A percentile compares a stretch with the other conserved stretches of the same genome.
Evolutionary conservation across 208 protist species (phyloP).

Genomic region (Wallacemonas rigidus): DNA sequence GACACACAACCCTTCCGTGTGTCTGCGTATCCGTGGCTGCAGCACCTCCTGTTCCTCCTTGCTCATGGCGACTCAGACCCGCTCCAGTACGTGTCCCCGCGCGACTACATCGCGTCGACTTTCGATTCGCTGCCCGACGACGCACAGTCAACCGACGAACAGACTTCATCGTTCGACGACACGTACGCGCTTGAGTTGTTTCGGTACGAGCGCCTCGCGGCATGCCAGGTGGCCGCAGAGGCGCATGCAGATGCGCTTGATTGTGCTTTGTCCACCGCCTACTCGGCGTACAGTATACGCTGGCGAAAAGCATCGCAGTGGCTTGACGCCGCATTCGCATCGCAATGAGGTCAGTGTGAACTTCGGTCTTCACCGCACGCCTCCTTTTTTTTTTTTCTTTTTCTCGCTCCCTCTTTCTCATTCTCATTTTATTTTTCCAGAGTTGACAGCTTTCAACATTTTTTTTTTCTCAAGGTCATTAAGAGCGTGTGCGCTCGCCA

Average conservation of each 20-base stretch:
- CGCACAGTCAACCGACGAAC: no score
- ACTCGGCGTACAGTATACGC: conserved; percentile 31
- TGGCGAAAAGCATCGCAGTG: conserved; percentile 26
- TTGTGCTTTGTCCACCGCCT: conserved; percentile 19
- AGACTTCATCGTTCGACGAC: no score
- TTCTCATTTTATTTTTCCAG: conserved; percentile 19
- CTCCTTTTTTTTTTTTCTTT: conserved; percentile 5
- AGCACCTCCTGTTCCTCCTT: conserved; percentile 53
- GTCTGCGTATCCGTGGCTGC: conserved; percentile 29
- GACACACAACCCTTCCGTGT: no score
- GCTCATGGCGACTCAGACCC: conserved; percentile 23
- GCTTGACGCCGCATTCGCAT: conserved; percentile 2
- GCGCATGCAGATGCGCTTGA: conserved; percentile 15
- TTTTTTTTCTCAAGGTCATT: not conserved
- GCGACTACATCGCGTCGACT: conserved; percentile 1
- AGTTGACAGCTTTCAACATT: conserved; percentile 12
- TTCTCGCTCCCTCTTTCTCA: conserved; percentile 9
- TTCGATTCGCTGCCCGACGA: not conserved
- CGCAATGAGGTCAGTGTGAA: no score
- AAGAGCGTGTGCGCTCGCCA: no score
- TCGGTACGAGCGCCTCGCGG: conserved; percentile 2
- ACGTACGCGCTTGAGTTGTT: not conserved
- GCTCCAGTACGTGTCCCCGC: conserved; percentile 22
- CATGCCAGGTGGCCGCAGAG: not conserved
- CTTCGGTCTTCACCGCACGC: no score